Evolutionary conservation across 371 early-diverging fungal genomes (phyloP), one percentile per base, ranked within the genome.

Genomic region (Astathelohania contejeani): DNA sequence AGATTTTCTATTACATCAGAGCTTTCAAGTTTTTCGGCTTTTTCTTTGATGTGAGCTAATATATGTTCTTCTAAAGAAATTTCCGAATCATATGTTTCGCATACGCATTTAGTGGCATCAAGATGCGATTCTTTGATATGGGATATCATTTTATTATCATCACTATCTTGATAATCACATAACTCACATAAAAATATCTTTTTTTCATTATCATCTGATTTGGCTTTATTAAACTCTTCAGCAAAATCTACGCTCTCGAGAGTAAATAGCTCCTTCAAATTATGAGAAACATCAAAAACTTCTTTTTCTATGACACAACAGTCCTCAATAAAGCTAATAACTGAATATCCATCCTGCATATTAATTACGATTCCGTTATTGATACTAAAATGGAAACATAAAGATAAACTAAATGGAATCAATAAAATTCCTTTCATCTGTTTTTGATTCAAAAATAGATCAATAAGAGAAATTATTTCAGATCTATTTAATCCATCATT

Each of bases 181-280:
- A 53, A 22, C 18, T 47, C 42, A 47, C 73, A 73, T 0, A 20
- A 35, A 26, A 35, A 58, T 0, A 18, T 25, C 3, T 16, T 29
- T 9, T 20, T 45, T 10, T 60, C 49, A 4, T 55, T 27, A 35
- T 49, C 37, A n/a, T 56, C 52, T 58, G 56, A 58, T 44, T 51
- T 58, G 32, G 49, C 52, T n/a, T n/a, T n/a, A n/a, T n/a, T n/a
- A 50, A 66, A 63, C 44, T 73, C 73, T n/a, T 73, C 73, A 2
- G 56, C 73, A 51, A 65, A 46, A 46, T 73, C 73, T 3, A 54
- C 32, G 39, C 65, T 60, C 43, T 62, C 56, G 4, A 52, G 32
- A 9, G 28, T 52, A 1, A 23, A 57, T 28, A 56, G 40, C 28
- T 50, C 42, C n/a, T n/a, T n/a, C n/a, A n/a, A n/a, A 28, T 29